These are phyloP conservation scores for Lasiodiplodia theobromae DNA, from an alignment of 2,329 filamentous ascomycete genomes.

Conservation along the genomic window DNA sequence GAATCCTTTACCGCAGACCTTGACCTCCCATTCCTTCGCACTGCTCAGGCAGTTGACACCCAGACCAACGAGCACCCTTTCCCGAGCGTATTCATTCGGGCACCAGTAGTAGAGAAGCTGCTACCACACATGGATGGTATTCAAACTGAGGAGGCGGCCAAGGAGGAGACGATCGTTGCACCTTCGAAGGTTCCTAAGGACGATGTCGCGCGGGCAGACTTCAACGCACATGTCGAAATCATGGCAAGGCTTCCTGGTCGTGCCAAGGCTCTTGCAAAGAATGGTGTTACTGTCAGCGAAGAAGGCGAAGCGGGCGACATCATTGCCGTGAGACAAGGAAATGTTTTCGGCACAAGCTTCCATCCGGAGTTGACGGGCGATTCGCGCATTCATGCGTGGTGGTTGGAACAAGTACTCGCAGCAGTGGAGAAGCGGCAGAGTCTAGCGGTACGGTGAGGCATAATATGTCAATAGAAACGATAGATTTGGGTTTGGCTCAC, in stretches of 20 bases:
- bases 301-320: conserved; percentile 72
- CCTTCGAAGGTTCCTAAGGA: conserved; percentile 60
- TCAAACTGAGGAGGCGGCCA: conserved; percentile 57
- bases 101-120: conserved; percentile 88
- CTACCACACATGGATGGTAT: conserved; percentile 61
- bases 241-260: conserved; percentile 64
- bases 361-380: conserved; percentile 93
- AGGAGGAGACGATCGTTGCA: conserved; percentile 63
- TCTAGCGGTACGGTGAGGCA: conserved; percentile 10
- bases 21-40: conserved; percentile 71
- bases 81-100: conserved; percentile 88
- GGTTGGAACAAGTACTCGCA: conserved; percentile 73
- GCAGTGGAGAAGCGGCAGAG: conserved; percentile 35
- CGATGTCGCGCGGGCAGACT: conserved; percentile 52
- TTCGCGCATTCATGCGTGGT: conserved; percentile 90
- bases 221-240: conserved; percentile 62
- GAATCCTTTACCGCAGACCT: conserved; percentile 87
- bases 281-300: conserved; percentile 55
- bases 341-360: conserved; percentile 93
- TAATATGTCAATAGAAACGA: background rate
- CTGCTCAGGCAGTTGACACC: conserved; percentile 38
- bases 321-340: conserved; percentile 86
- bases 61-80: conserved; percentile 61
- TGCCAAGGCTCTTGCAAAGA: conserved; percentile 57
- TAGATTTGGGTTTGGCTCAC: conserved; percentile 14